Conservation (phyloP, 2,329 filamentous ascomycete species). For the Coniochaeta ligniaria region DNA sequence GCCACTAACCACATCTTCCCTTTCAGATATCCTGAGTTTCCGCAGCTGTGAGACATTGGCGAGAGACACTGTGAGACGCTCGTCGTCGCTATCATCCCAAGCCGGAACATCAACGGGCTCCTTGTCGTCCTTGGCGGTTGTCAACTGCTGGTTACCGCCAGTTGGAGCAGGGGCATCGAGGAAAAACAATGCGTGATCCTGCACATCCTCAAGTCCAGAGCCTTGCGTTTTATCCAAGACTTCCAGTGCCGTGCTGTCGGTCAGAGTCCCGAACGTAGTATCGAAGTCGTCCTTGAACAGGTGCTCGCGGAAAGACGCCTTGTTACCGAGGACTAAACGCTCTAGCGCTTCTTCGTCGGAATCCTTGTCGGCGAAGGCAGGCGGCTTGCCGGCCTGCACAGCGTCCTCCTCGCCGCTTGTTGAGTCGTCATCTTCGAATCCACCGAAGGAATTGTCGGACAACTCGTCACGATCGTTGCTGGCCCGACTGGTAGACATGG, state of each 20-base stretch:
- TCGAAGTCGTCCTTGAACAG: conserved; percentile 52
- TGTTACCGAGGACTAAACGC: conserved; percentile 80
- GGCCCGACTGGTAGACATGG: not conserved
- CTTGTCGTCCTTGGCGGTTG: conserved; percentile 6
- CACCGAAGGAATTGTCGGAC: not conserved
- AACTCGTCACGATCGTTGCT: not conserved
- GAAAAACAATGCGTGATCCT: conserved; percentile 81
- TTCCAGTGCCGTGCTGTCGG: conserved; percentile 4
- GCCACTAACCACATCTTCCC: conserved; percentile 80
- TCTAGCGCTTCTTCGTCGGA: conserved; percentile 81
- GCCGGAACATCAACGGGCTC: conserved; percentile 42
- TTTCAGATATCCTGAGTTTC: conserved; percentile 74
- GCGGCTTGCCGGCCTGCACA: not conserved
- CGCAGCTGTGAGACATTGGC: conserved; percentile 67
- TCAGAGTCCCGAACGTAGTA: conserved; percentile 12
- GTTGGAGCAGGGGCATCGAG: conserved; percentile 58
- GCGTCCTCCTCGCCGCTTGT: conserved; percentile 1
- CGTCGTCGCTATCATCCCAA: conserved; percentile 96
- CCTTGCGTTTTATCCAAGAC: conserved; percentile 6
- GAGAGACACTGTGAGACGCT: conserved; percentile 76
- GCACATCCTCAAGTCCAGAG: conserved; percentile 33
- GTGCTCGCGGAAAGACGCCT: conserved; percentile 70
- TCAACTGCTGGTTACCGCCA: conserved; percentile 15
- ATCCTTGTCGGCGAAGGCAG: conserved; percentile 56
- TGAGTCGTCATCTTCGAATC: not conserved